Percentiles rank a stretch among this genome's conserved stretches.
Evolutionary conservation across 2,329 filamentous ascomycete genomes (phyloP).

Genomic region (Penicillium glabrum): DNA sequence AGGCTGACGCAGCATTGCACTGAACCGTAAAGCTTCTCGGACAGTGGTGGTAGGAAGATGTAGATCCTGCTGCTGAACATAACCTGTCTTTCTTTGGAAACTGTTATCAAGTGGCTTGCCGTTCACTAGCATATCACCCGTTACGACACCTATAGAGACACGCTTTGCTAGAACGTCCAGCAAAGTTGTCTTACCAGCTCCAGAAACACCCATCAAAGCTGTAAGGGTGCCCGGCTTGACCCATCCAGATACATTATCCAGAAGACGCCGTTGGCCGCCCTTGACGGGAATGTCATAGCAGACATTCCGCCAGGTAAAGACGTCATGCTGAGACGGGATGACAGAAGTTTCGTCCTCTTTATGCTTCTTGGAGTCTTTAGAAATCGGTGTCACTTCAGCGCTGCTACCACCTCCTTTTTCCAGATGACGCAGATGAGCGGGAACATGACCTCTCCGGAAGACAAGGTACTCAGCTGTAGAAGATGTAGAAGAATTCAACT

Average conservation of each 20-base stretch:
- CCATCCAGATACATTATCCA: conserved; percentile 56
- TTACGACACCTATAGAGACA: conserved; percentile 62
- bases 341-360: conserved; percentile 18
- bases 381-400: conserved; percentile 13
- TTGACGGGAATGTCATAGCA: conserved; percentile 56
- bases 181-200: conserved; percentile 63
- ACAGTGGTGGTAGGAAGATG: conserved; percentile 83
- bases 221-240: conserved; percentile 58
- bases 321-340: conserved; percentile 37
- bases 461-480: conserved; percentile 70
- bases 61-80: conserved; percentile 71
- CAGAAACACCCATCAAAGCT: conserved; percentile 62
- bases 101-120: conserved; percentile 56
- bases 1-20: conserved; percentile 79
- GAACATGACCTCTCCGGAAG: conserved; percentile 59
- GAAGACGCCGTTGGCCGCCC: conserved; percentile 50
- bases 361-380: conserved; percentile 5
- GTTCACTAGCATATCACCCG: conserved; percentile 66
- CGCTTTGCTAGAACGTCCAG: conserved; percentile 60
- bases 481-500: conserved; percentile 63
- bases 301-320: conserved; percentile 56
- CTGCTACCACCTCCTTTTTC: conserved; percentile 22
- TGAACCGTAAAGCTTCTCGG: conserved; percentile 81
- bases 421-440: conserved; percentile 32
- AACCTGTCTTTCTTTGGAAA: conserved; percentile 66